Conservation (phyloP, 1,139 yeast species). For the Scheffersomyces cryptocercus region DNA sequence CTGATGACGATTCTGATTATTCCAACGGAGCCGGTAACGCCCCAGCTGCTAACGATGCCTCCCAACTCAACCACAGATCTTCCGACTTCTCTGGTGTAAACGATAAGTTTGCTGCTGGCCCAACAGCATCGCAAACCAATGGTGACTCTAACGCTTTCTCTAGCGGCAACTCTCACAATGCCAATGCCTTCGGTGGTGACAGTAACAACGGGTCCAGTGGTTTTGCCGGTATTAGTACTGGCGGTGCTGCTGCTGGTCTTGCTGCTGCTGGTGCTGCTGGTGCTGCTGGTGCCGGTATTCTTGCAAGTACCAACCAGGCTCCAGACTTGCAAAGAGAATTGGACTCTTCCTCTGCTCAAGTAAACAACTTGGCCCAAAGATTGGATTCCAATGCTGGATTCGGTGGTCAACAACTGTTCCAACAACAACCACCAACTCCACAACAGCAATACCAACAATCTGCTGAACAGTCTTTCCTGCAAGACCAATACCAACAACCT, state of each 20-base stretch:
- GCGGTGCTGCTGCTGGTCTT: constrained; percentile 4
- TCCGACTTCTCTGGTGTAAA: constrained; percentile 1
- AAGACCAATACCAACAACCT: constrained; percentile 5
- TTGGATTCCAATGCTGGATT: constrained; percentile 2
- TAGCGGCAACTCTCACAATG: neutral
- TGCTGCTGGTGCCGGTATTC: constrained; percentile 13
- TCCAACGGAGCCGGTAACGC: constrained; percentile 14
- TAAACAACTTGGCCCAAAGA: constrained; percentile 36
- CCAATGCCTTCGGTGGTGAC: neutral
- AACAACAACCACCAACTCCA: constrained; percentile 4
- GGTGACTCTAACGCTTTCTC: neutral
- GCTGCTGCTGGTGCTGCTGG: constrained; percentile 9
- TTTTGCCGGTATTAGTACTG: constrained; percentile 1
- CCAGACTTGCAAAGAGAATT: constrained; percentile 28
- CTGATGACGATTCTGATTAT: constrained; percentile 20
- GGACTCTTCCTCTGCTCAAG: constrained; percentile 41
- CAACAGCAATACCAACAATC: constrained; percentile 2
- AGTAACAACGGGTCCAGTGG: neutral
- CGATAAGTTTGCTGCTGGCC: neutral
- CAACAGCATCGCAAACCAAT: neutral
- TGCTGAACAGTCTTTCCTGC: constrained; percentile 6
- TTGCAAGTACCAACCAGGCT: constrained; percentile 13
- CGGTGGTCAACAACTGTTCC: constrained; percentile 1
- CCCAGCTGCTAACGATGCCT: constrained; percentile 16
- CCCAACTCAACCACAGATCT: constrained; percentile 1